phyloP scores from a whole-genome alignment of 208 protist species.

The Lotmaria passim region DNA sequence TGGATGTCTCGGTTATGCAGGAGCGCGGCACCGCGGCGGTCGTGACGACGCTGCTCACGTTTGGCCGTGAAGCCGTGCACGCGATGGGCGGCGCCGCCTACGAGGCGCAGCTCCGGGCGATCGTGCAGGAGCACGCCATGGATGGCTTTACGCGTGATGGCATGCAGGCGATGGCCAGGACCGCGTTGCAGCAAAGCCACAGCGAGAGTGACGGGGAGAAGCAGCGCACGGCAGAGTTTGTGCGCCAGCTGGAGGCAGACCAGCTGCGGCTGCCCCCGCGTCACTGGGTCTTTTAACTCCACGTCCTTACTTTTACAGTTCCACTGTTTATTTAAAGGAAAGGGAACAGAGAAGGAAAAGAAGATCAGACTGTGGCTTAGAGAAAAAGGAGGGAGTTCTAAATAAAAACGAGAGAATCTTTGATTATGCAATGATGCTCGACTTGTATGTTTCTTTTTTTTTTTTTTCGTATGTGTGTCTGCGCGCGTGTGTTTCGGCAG shows the following conservation, averaged over 20 bases:
- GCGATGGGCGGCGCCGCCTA: conserved; percentile 15
- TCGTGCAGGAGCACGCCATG: conserved; percentile 22
- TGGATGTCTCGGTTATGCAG: conserved; percentile 14
- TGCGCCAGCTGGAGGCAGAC: conserved; percentile 12
- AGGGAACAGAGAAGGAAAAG: no score
- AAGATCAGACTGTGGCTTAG: no score
- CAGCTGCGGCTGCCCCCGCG: conserved; percentile 25
- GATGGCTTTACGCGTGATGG: conserved; percentile 19
- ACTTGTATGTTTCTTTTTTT: no score
- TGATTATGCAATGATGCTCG: no score
- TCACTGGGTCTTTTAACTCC: no score
- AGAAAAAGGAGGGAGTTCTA: no score
- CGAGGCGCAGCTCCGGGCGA: conserved; percentile 21
- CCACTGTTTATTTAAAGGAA: no score
- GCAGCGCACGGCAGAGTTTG: neutral
- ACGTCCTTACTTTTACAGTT: no score
- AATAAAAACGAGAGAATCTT: no score
- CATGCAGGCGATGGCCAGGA: conserved; percentile 2
- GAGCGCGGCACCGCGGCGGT: conserved; percentile 22
- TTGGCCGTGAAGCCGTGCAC: neutral
- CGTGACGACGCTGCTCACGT: conserved; percentile 17
- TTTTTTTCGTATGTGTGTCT: no score
- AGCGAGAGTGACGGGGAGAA: neutral
- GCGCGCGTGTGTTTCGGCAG: no score
- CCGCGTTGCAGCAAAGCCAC: neutral